These are phyloP conservation scores for Boletellus deceptivus DNA, from an alignment of 1,284 basidiomycete species.

Conservation along the genomic window DNA sequence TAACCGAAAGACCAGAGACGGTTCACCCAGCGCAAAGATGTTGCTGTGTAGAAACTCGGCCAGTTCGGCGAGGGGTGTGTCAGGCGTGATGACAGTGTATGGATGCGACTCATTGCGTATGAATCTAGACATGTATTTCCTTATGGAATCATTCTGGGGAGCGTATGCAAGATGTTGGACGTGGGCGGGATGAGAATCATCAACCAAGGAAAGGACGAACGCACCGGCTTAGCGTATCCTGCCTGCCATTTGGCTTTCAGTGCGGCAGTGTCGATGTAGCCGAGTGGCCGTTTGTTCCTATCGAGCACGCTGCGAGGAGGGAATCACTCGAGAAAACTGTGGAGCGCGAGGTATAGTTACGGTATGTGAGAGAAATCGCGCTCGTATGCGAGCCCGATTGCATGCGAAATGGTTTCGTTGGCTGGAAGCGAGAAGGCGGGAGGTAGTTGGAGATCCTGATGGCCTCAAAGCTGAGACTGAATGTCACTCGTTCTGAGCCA, in stretches of 20 bases:
- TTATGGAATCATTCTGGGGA: slow-evolving; percentile 59
- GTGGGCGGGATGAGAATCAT: too few species aligned
- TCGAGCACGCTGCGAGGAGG: slow-evolving; percentile 64
- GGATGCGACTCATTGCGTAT: slow-evolving; percentile 60
- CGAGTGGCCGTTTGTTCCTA: slow-evolving; percentile 67
- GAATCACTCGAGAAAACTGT: slow-evolving; percentile 4
- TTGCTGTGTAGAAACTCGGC: slow-evolving; percentile 71
- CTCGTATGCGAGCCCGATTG: slow-evolving; percentile 84
- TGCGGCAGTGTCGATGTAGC: slow-evolving; percentile 75
- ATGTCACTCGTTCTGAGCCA: neutral
- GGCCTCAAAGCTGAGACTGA: neutral
- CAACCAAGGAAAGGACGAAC: slow-evolving; percentile 18
- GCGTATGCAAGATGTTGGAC: too few species aligned
- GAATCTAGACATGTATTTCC: slow-evolving; percentile 75
- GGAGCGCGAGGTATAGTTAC: slow-evolving; percentile 43
- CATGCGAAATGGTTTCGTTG: slow-evolving; percentile 67
- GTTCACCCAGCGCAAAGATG: slow-evolving; percentile 75
- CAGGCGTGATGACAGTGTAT: slow-evolving; percentile 80
- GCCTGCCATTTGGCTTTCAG: slow-evolving; percentile 79
- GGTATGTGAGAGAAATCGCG: slow-evolving; percentile 90
- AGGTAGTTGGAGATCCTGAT: slow-evolving; percentile 82
- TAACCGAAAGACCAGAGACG: neutral
- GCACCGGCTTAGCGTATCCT: slow-evolving; percentile 66
- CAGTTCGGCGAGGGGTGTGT: slow-evolving; percentile 72
- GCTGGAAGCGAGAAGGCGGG: slow-evolving; percentile 83